phyloP scores from a whole-genome alignment of 495 filamentous ascomycete genomes.

The Hyaloscypha variabilis region DNA sequence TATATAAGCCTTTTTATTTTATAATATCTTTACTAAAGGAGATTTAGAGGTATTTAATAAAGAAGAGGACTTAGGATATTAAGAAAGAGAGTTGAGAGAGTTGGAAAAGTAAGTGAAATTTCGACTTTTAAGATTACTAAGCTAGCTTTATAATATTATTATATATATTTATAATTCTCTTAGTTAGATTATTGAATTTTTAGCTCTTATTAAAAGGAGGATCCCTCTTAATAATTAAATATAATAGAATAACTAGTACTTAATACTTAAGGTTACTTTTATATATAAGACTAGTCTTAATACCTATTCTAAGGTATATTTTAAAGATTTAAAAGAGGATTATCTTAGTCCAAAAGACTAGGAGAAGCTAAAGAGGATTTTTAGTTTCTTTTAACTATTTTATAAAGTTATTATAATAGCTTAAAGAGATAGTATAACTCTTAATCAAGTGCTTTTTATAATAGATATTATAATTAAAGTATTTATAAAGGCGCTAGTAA shows the following conservation, averaged over 20 bases:
- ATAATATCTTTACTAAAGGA: too few relatives aligned
- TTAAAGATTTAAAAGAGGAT: background rate
- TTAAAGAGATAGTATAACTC: background rate
- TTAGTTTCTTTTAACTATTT: background rate
- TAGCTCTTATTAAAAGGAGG: background rate
- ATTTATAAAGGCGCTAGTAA: background rate
- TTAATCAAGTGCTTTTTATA: slow-evolving; percentile 1
- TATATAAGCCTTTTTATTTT: too few relatives aligned
- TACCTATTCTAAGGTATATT: background rate
- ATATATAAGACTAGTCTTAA: background rate
- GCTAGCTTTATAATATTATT: background rate
- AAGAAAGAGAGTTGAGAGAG: too few relatives aligned
- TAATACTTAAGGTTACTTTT: background rate
- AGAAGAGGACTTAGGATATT: too few relatives aligned
- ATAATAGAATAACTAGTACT: slow-evolving; percentile 3
- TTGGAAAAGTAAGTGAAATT: too few relatives aligned
- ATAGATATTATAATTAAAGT: slow-evolving; percentile 5
- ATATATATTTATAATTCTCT: background rate
- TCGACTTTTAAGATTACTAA: background rate
- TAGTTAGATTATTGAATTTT: background rate
- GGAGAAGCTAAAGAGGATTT: slow-evolving; percentile 1
- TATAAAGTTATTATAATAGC: background rate
- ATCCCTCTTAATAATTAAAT: background rate
- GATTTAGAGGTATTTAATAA: too few relatives aligned
- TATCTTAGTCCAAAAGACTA: background rate